These are phyloP conservation scores for Aspergillus sp. DNA, from an alignment of 2,329 filamentous ascomycete species.

Conservation along the genomic window DNA sequence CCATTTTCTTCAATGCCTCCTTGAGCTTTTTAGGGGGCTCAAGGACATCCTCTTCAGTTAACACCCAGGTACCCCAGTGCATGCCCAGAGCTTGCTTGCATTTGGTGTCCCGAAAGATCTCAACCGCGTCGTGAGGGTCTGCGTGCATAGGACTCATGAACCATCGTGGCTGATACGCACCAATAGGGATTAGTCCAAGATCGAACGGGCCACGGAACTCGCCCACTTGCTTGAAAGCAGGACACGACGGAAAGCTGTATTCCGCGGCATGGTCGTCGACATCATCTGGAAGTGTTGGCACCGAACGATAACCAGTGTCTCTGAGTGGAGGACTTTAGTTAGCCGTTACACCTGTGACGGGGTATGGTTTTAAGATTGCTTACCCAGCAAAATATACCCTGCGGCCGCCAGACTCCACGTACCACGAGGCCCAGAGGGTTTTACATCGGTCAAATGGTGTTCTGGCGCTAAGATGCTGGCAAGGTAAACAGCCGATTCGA, in stretches of 20 bases:
- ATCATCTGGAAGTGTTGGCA: conserved; percentile 62
- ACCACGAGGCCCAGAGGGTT: conserved; percentile 90
- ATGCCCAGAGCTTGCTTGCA: conserved; percentile 80
- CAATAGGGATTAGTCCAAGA: conserved; percentile 88
- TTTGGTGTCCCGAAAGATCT: conserved; percentile 82
- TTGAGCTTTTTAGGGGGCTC: conserved; percentile 75
- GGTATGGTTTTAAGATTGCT: conserved; percentile 12
- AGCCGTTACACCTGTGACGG: not conserved
- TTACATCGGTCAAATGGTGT: conserved; percentile 66
- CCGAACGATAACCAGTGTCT: conserved; percentile 85
- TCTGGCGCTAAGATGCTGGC: conserved; percentile 77
- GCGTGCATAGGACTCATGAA: conserved; percentile 82
- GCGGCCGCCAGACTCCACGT: conserved; percentile 68
- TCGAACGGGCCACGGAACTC: conserved; percentile 80
- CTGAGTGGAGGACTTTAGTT: conserved; percentile 45
- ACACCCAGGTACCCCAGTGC: conserved; percentile 87
- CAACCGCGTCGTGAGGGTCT: conserved; percentile 81
- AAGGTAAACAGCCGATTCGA: conserved; percentile 74
- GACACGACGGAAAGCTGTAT: conserved; percentile 69
- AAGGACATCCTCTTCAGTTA: conserved; percentile 80
- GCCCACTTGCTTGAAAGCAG: conserved; percentile 84
- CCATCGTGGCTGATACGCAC: conserved; percentile 68
- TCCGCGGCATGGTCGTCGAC: conserved; percentile 71
- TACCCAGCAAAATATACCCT: conserved; percentile 80
- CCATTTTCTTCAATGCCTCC: conserved; percentile 68